Evolutionary conservation across 1,139 yeast species (phyloP).

Genomic region (Citeromyces hawaiiensis): DNA sequence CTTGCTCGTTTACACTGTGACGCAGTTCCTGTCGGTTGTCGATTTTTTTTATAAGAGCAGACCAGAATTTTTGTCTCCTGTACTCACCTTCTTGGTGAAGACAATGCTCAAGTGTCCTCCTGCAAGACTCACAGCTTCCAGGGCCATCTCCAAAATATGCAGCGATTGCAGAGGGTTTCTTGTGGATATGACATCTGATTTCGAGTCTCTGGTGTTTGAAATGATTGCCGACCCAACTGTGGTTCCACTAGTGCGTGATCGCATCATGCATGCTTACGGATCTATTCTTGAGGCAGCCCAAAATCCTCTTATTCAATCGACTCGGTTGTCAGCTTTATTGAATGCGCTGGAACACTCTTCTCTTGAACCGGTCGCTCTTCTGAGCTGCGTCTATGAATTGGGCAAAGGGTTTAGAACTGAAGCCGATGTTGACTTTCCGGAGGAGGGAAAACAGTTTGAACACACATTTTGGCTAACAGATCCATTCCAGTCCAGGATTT

Average conservation of each 20-base stretch:
- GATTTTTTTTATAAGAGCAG: conserved; percentile 35
- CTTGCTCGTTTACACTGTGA: conserved; percentile 26
- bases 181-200: conserved; percentile 31
- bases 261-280: conserved; percentile 47
- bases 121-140: conserved; percentile 30
- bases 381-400: conserved; percentile 49
- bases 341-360: conserved; percentile 5
- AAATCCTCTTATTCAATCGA: conserved; percentile 27
- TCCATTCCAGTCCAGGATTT: conserved; percentile 26
- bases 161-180: conserved; percentile 42
- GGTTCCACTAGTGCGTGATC: conserved; percentile 41
- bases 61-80: conserved; percentile 23
- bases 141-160: conserved; percentile 48
- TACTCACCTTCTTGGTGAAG: conserved; percentile 33
- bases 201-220: conserved; percentile 36
- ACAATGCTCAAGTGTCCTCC: conserved; percentile 12
- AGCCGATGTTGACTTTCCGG: conserved; percentile 33
- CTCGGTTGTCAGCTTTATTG: conserved; percentile 15
- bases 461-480: conserved; percentile 23
- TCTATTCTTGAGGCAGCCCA: conserved; percentile 43
- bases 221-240: conserved; percentile 32
- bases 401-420: conserved; percentile 57
- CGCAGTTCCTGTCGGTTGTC: conserved; percentile 38
- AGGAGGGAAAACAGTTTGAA: conserved; percentile 9
- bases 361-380: conserved; percentile 24